Evolutionary conservation across 768 basidiomycete species (phyloP), one percentile per base, ranked within the genome.

Genomic region (Steccherinum ochraceum): DNA sequence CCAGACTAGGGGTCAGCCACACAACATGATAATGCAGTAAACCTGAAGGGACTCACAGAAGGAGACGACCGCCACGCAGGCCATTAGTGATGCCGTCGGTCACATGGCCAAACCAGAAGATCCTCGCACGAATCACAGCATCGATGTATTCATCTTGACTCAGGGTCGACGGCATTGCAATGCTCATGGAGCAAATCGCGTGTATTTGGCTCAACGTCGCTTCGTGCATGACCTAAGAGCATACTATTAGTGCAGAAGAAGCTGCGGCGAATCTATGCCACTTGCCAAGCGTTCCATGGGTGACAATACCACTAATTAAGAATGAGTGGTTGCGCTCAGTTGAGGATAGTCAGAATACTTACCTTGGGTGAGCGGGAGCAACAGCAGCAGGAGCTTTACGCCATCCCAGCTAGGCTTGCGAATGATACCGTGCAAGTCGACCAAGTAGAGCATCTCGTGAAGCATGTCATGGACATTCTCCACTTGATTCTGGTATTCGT

Each of bases 31-130:
- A 54, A 48, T 23, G 45, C 40, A 45, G 44, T 19, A n/a, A 53
- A 41, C 48, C 13, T 24, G 39, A 50, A 26, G 40, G 19, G 10
- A 56, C 89, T 59, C 69, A 91, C 90, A 95, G 67, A 43, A 86
- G 72, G 44, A 95, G 74, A 35, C 90, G 84, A 2, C 90, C 86
- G n/a, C 93, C 93, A 46, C 83, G 77, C 52, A 94, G 74, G 19
- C 86, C 93, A 7, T 81, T 87, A 1, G 82, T 81, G 19, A 93
- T 77, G 24, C 90, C 89, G 67, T 95, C 93, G 52, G 89, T 84
- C 21, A 86, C 80, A 55, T 92, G 81, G 5, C 87, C 82, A 59
- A 93, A 95, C 89, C 91, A 95, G 64, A 91, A 94, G 25, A 94
- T 75, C 24, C 93, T 76, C 2, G 89, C 83, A 26, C 89, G 80